phyloP scores from a whole-genome alignment of 1,284 basidiomycete genomes.

The Cryptococcus maquisensis region DNA sequence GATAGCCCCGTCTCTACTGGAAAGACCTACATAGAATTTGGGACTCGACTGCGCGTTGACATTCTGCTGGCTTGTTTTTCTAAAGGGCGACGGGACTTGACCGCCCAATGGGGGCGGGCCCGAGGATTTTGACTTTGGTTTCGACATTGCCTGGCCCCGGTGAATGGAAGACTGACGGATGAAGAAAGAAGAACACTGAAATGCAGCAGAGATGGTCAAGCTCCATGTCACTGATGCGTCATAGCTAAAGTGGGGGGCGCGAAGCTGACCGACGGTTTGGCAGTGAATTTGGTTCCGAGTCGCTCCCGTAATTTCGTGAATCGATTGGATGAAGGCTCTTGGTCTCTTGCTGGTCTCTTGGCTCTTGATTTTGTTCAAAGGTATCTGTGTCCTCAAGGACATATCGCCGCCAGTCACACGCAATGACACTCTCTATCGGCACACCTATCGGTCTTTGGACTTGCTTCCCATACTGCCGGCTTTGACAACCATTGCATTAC shows the following conservation, averaged over 20 bases:
- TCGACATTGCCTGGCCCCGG: constrained; percentile 6
- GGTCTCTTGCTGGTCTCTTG: too few relatives aligned
- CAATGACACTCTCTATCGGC: too few relatives aligned
- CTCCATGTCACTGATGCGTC: background rate
- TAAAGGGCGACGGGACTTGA: constrained; percentile 10
- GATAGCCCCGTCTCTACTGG: background rate
- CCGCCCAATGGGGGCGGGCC: constrained; percentile 2
- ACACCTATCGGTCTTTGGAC: too few relatives aligned
- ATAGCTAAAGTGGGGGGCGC: background rate
- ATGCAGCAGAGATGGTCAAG: background rate
- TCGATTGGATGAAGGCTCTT: too few relatives aligned
- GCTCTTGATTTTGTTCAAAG: too few relatives aligned
- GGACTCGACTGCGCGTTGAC: constrained; percentile 6
- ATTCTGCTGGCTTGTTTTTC: constrained; percentile 11
- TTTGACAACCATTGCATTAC: too few relatives aligned
- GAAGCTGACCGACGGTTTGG: too few relatives aligned
- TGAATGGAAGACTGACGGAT: background rate
- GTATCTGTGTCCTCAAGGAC: too few relatives aligned
- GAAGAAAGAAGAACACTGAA: background rate
- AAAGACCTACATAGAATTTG: constrained; percentile 26
- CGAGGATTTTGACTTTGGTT: constrained; percentile 6
- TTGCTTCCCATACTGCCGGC: too few relatives aligned
- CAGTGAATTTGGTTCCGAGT: too few relatives aligned
- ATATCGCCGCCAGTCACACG: too few relatives aligned
- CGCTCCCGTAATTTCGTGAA: too few relatives aligned